A percentile compares a stretch with the other conserved stretches of the same genome.
phyloP scores from a whole-genome alignment of 495 filamentous ascomycete species.

The Neohortaea acidophila region DNA sequence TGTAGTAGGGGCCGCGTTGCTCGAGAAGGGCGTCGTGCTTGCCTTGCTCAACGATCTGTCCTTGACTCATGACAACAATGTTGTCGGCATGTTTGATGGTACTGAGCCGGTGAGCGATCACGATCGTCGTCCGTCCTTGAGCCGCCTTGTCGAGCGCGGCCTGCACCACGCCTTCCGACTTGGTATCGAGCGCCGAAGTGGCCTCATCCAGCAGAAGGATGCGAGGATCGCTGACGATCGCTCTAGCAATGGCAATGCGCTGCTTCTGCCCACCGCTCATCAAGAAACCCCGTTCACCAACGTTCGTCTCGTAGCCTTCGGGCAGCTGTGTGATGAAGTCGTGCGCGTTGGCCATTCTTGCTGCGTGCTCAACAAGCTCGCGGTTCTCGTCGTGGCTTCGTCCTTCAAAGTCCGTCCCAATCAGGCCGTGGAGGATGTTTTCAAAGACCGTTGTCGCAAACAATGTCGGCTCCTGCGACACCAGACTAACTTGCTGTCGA shows the following conservation, averaged over 20 bases:
- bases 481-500: slow-evolving; percentile 77
- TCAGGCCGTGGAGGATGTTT: slow-evolving; percentile 76
- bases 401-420: slow-evolving; percentile 65
- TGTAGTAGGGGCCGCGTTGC: slow-evolving; percentile 48
- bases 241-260: slow-evolving; percentile 76
- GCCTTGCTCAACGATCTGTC: slow-evolving; percentile 78
- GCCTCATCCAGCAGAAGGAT: slow-evolving; percentile 91
- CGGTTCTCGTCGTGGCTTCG: slow-evolving; percentile 46
- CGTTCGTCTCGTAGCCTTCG: slow-evolving; percentile 83
- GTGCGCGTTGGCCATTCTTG: slow-evolving; percentile 83
- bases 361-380: slow-evolving; percentile 61
- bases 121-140: slow-evolving; percentile 84
- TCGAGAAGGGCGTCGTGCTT: slow-evolving; percentile 58
- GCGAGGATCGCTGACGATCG: slow-evolving; percentile 87
- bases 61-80: slow-evolving; percentile 81
- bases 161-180: slow-evolving; percentile 88
- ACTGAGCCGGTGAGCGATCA: slow-evolving; percentile 86
- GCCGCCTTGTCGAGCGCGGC: slow-evolving; percentile 77
- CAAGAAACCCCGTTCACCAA: slow-evolving; percentile 86
- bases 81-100: slow-evolving; percentile 91
- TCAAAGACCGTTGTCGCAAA: slow-evolving; percentile 77
- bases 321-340: slow-evolving; percentile 76
- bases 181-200: slow-evolving; percentile 88
- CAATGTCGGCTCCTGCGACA: slow-evolving; percentile 70
- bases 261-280: slow-evolving; percentile 94